These are phyloP conservation scores for Solanum medicagineum DNA, from an alignment of 257 asterid species.

Conservation along the genomic window DNA sequence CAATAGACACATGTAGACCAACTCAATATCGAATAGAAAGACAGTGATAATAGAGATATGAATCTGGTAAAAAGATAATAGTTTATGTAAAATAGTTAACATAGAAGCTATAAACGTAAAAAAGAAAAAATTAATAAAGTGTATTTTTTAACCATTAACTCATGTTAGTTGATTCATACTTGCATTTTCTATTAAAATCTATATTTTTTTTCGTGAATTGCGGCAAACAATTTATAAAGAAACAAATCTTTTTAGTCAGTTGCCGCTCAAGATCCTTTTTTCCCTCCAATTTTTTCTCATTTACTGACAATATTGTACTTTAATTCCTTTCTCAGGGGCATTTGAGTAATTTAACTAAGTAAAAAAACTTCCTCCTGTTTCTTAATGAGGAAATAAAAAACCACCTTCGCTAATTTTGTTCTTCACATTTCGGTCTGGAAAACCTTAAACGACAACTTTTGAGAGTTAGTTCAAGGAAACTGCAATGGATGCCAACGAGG, in stretches of 20 bases:
- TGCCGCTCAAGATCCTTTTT: not conserved
- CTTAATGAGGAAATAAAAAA: not conserved
- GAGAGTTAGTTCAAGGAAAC: not conserved
- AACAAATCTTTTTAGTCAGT: not conserved
- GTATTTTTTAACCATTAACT: not conserved
- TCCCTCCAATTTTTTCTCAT: not conserved
- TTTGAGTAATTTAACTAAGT: not conserved
- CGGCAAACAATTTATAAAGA: not conserved
- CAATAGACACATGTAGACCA: too few relatives aligned
- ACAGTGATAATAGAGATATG: not conserved
- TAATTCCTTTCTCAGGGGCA: not conserved
- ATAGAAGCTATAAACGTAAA: too few relatives aligned
- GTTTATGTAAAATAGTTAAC: too few relatives aligned
- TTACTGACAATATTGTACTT: not conserved
- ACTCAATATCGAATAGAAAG: not conserved
- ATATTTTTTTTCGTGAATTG: not conserved
- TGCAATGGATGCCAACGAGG: not conserved
- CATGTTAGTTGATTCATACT: not conserved
- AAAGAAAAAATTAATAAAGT: too few relatives aligned
- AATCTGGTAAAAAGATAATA: too few relatives aligned
- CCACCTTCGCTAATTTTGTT: not conserved
- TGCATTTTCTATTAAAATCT: not conserved
- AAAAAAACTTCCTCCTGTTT: not conserved
- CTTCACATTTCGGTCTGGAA: not conserved
- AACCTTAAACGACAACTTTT: not conserved